Conservation (phyloP, 208 protist genomes). For the Blechomonas ayalai region DNA sequence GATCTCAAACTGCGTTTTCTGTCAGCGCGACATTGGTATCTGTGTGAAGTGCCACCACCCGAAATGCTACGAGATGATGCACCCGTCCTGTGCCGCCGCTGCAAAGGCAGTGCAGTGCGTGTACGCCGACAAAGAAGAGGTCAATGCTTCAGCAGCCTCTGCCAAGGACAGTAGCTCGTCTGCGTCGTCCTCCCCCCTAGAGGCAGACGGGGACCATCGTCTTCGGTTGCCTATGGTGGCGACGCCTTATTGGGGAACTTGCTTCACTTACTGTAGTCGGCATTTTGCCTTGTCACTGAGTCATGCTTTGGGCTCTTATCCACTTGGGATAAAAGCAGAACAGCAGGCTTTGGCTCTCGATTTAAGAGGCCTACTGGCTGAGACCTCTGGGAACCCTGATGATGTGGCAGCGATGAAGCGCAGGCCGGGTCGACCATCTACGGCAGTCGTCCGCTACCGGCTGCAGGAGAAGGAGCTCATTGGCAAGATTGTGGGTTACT, state of each 20-base stretch:
- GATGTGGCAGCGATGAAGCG: slow-evolving; percentile 6
- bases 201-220: too few relatives aligned
- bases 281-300: slow-evolving; percentile 39
- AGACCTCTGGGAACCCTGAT: background rate
- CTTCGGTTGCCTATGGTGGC: background rate
- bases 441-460: slow-evolving; percentile 21
- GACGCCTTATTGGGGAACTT: slow-evolving; percentile 27
- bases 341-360: slow-evolving; percentile 26
- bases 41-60: slow-evolving; percentile 46
- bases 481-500: slow-evolving; percentile 43
- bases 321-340: slow-evolving; percentile 33
- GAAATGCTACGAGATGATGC: slow-evolving; percentile 61
- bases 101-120: slow-evolving; percentile 51
- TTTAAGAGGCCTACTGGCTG: slow-evolving; percentile 23
- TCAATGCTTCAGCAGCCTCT: too few relatives aligned
- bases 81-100: slow-evolving; percentile 57
- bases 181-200: too few relatives aligned
- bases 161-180: too few relatives aligned
- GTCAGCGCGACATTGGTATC: slow-evolving; percentile 25
- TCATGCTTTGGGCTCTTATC: slow-evolving; percentile 20
- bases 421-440: slow-evolving; percentile 34
- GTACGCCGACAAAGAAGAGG: too few relatives aligned
- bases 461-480: slow-evolving; percentile 19
- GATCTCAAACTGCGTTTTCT: slow-evolving; percentile 45
- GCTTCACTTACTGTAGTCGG: slow-evolving; percentile 49